A percentile compares a stretch with the other conserved stretches of the same genome.
Evolutionary conservation across 177 flowering plant genomes (phyloP).

Genomic region (Vitis hybrid): DNA sequence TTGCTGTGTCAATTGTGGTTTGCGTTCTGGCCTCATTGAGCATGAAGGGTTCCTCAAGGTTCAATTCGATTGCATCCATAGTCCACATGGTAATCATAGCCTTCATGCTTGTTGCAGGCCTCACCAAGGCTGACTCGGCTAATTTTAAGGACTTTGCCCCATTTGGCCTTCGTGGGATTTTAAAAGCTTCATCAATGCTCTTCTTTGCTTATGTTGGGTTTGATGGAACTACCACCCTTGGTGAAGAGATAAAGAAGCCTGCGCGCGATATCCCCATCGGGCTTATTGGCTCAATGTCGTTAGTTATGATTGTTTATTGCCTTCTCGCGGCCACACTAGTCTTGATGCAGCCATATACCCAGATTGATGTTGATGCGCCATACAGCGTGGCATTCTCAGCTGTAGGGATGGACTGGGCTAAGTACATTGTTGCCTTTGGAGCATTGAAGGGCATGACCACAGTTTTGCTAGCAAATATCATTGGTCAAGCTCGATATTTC

Average conservation of each 20-base stretch:
- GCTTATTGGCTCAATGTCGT: conserved; percentile 34
- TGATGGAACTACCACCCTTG: conserved; percentile 42
- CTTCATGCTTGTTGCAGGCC: conserved; percentile 19
- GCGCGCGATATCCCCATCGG: conserved; percentile 40
- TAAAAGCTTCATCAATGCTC: conserved; percentile 31
- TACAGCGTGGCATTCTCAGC: conserved; percentile 30
- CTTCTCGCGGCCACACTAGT: conserved; percentile 23
- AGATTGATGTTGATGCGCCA: conserved; percentile 32
- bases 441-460: conserved; percentile 47
- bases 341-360: conserved; percentile 30
- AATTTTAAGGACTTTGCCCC: conserved; percentile 19
- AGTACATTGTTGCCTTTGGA: conserved; percentile 38
- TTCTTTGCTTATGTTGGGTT: conserved; percentile 34
- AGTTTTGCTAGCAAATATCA: conserved; percentile 26
- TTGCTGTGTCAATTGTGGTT: conserved; percentile 7
- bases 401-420: conserved; percentile 36
- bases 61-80: conserved; percentile 14
- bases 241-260: conserved; percentile 42
- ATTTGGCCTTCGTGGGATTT: conserved; percentile 15
- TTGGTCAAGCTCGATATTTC: conserved; percentile 38
- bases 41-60: conserved; percentile 23
- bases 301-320: conserved; percentile 25
- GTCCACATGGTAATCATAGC: conserved; percentile 11
- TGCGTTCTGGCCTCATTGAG: conserved; percentile 14
- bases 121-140: conserved; percentile 14